Evolutionary conservation across 805 yeast species (phyloP), one percentile per base, ranked within the genome.

Genomic region (Ogataea parapolymorpha): DNA sequence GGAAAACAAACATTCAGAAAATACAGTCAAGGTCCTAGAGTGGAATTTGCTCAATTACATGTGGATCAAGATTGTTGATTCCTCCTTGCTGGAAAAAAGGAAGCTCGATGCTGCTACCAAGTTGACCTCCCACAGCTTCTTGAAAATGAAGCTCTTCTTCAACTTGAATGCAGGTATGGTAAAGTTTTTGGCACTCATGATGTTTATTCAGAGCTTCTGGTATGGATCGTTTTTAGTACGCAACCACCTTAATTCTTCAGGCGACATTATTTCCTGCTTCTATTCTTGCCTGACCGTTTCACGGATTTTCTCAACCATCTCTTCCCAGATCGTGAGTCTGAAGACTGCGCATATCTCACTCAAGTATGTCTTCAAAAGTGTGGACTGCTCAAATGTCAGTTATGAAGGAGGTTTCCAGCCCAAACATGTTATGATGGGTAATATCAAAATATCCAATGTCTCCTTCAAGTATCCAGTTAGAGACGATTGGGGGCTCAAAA

Each of bases 201-300:
- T 89, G 80, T 89, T 91, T 67, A 85, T 90, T 3, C 96, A 87
- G 61, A 95, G 91, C 0, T 85, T 93, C 53, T 89, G 95, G 87
- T 91, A 83, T 64, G 99, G 98, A 1, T 75, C 82, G 22, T 70
- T 70, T 32, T 72, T 85, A 68, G 81, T 88, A 3, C 61, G 63
- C 26, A 60, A 63, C 5, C 77, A 78, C 0, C 68, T 72, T 7
- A 56, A 80, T 11, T 51, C 66, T 1, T 65, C 87, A 2, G 82
- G 85, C 10, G 72, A 79, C 28, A 86, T 91, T 0, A 66, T 93
- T 37, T 82, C 96, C 0, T 84, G 95, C 28, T 88, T 93, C 53
- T 79, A 87, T 50, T 75, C 95, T 9, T 87, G 96, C 52, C 59
- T 91, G 10, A 70, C 79, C 57, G 66, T 88, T n/a, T 83, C 93